Base-by-base conservation (phyloP, 805 yeast genomes). In the Millerozyma miso region DNA sequence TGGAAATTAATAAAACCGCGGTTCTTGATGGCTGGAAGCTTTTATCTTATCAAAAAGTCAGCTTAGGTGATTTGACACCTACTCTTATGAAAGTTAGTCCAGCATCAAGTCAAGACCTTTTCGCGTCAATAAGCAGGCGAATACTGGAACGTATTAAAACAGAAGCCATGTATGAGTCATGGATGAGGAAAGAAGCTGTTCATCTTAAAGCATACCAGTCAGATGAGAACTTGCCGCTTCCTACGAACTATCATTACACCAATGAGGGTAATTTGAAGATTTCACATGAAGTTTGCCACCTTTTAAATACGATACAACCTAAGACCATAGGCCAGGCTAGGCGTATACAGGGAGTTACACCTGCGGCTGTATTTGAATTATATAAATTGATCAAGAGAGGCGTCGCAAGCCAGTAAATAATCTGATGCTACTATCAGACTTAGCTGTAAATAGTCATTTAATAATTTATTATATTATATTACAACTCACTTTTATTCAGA, bases 261-360 rank as follows among this genome's bases (percentile, higher is more conserved):
- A 56, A 68, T 12, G 73, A 78, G 14, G 78, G 87, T 0, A 60
- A 52, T 19, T 41, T 68, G 32, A 69, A 67, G 43, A 63, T 91
- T n/a, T 85, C 95, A 1, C 72, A 77, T 19, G 97, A 91, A 56
- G 90, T 82, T 20, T 77, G 85, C 43, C 71, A 69, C 14, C 64
- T 85, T 8, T 68, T 93, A 42, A 86, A 88, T 53, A 72, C 74
- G 8, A 80, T 88, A 13, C 83, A 86, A 47, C 99, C 99, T 0
- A 79, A 79, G 41, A 93, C 97, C 0, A 79, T 93, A 36, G 98
- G 98, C 0, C 98, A 93, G 59, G 98, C 98, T 0, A 76, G 96
- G 58, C 73, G 98, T 52, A 85, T 91, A 10, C 95, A 93, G 55
- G 98, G 99, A 0, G 81, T 93, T 2, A 91, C 98, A 0, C 96